A percentile compares a stretch with the other conserved stretches of the same genome.
Evolutionary conservation across 805 yeast species (phyloP).

Genomic region (Hanseniaspora pseudoguilliermondii): DNA sequence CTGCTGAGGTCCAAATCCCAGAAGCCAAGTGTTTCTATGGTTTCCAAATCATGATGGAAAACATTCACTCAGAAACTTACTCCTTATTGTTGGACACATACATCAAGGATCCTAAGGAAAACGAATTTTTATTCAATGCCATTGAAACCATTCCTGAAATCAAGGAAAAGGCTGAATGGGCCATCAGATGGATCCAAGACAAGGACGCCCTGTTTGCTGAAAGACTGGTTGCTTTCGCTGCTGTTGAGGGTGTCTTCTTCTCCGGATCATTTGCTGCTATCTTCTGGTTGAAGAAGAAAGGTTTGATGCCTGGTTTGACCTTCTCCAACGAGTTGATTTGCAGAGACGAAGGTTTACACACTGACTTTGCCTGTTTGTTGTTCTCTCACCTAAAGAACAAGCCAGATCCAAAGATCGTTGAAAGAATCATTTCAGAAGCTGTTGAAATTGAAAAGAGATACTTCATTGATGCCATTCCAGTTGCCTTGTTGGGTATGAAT

Average conservation of each 20-base stretch:
- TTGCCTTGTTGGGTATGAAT: conserved; percentile 89
- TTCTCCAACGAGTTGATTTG: conserved; percentile 95
- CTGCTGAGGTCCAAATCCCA: conserved; percentile 92
- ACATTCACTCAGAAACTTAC: conserved; percentile 95
- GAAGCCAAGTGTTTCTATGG: conserved; percentile 99
- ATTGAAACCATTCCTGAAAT: conserved; percentile 93
- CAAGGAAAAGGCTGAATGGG: conserved; percentile 97
- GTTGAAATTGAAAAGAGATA: conserved; percentile 88
- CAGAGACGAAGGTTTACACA: conserved; percentile 97
- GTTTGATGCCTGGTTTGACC: conserved; percentile 96
- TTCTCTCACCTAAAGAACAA: conserved; percentile 87
- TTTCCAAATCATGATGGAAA: conserved; percentile 99
- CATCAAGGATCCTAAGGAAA: conserved; percentile 90
- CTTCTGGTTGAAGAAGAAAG: conserved; percentile 98
- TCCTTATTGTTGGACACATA: conserved; percentile 88
- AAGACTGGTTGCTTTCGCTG: conserved; percentile 95
- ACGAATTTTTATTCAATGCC: conserved; percentile 83
- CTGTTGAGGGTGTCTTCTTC: conserved; percentile 97
- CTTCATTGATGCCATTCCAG: conserved; percentile 91
- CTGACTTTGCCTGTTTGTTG: conserved; percentile 93
- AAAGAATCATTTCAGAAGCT: conserved; percentile 84
- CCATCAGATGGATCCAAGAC: conserved; percentile 90
- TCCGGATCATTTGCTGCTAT: conserved; percentile 97
- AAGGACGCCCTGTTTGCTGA: conserved; percentile 82
- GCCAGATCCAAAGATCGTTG: conserved; percentile 68